A percentile compares a stretch with the other conserved stretches of the same genome.
Conservation (phyloP, 495 filamentous ascomycete genomes). For the Daldinia grandis region DNA sequence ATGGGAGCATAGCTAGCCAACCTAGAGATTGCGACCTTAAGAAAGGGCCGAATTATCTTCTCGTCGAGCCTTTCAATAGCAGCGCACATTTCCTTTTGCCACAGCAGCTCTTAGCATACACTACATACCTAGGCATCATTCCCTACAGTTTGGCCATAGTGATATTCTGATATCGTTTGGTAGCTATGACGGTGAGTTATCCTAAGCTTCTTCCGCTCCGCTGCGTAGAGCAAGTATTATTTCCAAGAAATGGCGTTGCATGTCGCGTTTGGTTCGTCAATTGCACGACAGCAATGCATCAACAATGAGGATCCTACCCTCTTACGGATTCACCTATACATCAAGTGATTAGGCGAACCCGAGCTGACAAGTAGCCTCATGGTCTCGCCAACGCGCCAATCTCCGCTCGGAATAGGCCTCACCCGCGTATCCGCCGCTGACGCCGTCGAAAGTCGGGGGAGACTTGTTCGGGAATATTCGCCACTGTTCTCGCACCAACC, state of each 20-base stretch:
- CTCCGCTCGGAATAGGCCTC: slow-evolving; percentile 23
- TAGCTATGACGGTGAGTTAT: neutral
- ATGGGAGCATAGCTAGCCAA: neutral
- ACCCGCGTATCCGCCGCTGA: slow-evolving; percentile 20
- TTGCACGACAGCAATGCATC: slow-evolving; percentile 14
- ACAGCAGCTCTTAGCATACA: slow-evolving; percentile 6
- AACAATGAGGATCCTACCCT: slow-evolving; percentile 25
- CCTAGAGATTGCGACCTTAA: neutral
- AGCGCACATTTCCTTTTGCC: slow-evolving; percentile 1
- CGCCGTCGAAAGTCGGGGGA: slow-evolving; percentile 13
- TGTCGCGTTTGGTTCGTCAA: slow-evolving; percentile 14
- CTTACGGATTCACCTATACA: slow-evolving; percentile 4
- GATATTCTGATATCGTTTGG: neutral
- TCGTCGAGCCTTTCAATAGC: neutral
- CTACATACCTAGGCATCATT: neutral
- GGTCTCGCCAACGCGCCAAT: slow-evolving; percentile 5
- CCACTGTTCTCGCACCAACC: slow-evolving; percentile 30
- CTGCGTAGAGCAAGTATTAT: neutral
- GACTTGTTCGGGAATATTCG: slow-evolving; percentile 35
- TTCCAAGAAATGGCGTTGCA: slow-evolving; percentile 15
- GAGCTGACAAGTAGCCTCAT: slow-evolving; percentile 25
- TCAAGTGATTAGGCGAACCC: slow-evolving; percentile 2
- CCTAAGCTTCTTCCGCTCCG: neutral
- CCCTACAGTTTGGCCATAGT: neutral
- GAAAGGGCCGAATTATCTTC: neutral